These are phyloP conservation scores for Chondrus crispus DNA, from an alignment of 23 red algal species.

Conservation along the genomic window DNA sequence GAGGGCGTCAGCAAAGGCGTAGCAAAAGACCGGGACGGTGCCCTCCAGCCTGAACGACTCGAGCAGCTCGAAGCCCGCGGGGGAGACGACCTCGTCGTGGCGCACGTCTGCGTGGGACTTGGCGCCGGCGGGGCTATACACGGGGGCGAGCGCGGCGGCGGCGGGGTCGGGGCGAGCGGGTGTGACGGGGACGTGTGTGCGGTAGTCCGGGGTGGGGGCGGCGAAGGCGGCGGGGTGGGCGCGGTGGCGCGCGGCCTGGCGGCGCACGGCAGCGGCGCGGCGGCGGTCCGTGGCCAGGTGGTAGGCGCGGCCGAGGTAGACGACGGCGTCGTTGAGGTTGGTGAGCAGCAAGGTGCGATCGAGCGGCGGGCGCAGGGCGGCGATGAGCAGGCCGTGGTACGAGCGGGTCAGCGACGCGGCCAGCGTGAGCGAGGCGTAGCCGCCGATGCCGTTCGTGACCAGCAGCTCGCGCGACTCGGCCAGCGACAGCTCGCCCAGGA, in stretches of 20 bases:
- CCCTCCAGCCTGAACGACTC: conserved; percentile 56
- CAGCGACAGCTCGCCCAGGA: conserved; percentile 20
- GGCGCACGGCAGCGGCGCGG: neutral
- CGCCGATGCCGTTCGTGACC: conserved; percentile 59
- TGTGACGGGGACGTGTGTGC: neutral
- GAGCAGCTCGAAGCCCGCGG: conserved; percentile 39
- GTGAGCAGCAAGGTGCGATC: conserved; percentile 50
- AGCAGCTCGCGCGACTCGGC: conserved; percentile 54
- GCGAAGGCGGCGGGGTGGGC: neutral
- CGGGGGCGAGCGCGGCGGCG: neutral
- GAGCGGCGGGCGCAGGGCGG: conserved; percentile 45
- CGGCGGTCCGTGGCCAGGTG: conserved; percentile 52
- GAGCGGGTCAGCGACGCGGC: conserved; percentile 45
- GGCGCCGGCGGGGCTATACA: neutral
- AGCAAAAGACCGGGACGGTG: conserved; percentile 48
- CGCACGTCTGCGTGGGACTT: neutral
- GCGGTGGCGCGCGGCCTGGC: neutral
- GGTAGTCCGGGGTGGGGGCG: neutral
- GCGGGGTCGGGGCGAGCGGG: neutral
- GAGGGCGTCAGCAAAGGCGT: conserved; percentile 34
- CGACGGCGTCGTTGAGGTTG: conserved; percentile 52
- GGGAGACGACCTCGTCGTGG: conserved; percentile 36
- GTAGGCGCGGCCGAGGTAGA: conserved; percentile 12
- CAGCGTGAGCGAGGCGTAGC: conserved; percentile 46
- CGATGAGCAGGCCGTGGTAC: conserved; percentile 52